A percentile compares a stretch with the other conserved stretches of the same genome.
These are phyloP conservation scores for Paramyrothecium sp. DNA, from an alignment of 2,329 filamentous ascomycete genomes.

Conservation along the genomic window DNA sequence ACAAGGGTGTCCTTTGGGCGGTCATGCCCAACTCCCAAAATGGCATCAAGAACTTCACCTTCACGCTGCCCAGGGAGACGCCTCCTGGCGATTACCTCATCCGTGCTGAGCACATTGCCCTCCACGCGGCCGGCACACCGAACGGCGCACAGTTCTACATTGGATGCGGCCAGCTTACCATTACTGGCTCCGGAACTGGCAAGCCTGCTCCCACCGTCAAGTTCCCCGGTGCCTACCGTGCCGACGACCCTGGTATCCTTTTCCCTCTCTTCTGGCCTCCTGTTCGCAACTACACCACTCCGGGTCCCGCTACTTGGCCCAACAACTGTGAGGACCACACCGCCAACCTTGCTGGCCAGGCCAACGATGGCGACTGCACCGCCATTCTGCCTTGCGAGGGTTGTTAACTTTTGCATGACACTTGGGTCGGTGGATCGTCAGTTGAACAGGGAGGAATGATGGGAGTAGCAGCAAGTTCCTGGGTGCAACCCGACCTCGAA, in stretches of 20 bases:
- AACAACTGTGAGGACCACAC: neutral
- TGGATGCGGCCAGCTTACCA: neutral
- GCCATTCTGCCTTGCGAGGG: neutral
- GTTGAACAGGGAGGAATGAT: too few relatives aligned
- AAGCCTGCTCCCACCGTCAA: neutral
- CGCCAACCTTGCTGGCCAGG: neutral
- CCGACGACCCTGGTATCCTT: neutral
- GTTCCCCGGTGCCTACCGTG: neutral
- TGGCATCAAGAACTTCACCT: neutral
- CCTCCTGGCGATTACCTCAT: neutral
- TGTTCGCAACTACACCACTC: neutral
- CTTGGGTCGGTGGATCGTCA: too few relatives aligned
- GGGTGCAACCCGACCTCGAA: too few relatives aligned
- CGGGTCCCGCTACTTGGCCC: neutral
- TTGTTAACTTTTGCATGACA: neutral
- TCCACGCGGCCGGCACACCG: neutral
- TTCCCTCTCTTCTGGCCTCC: neutral
- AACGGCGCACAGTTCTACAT: neutral
- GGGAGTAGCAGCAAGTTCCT: too few relatives aligned
- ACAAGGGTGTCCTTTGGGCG: neutral
- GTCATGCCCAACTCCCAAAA: neutral
- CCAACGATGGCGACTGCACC: neutral
- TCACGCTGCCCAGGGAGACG: neutral
- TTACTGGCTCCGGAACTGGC: neutral
- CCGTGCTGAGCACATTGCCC: neutral